These are phyloP conservation scores for Filobasidium floriforme DNA, from an alignment of 768 basidiomycete species.

Conservation along the genomic window DNA sequence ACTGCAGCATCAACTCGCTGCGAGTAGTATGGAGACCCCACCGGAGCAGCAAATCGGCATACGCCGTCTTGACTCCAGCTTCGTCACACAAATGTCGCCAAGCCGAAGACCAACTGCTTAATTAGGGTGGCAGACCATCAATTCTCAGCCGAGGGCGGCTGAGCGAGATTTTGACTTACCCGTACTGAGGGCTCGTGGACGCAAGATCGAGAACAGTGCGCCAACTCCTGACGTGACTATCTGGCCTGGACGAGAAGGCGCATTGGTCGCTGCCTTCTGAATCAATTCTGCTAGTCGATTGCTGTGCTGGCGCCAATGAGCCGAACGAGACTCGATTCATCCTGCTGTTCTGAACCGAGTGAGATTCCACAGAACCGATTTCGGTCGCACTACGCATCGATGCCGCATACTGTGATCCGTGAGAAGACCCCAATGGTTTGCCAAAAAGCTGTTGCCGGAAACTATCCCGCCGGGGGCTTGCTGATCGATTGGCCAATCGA, in stretches of 20 bases:
- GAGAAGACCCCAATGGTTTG: conserved; percentile 5
- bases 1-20: conserved; percentile 25
- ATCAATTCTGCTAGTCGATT: background rate
- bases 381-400: conserved; percentile 1
- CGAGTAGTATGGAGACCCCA: conserved; percentile 27
- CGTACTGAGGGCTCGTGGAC: too few relatives aligned
- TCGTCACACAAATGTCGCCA: conserved; percentile 23
- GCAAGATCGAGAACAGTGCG: too few relatives aligned
- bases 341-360: background rate
- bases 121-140: too few relatives aligned
- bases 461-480: conserved; percentile 19
- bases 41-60: conserved; percentile 39
- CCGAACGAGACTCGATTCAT: conserved; percentile 7
- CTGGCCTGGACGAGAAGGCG: too few relatives aligned
- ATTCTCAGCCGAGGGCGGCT: too few relatives aligned
- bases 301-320: conserved; percentile 1
- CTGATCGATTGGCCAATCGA: conserved; percentile 17
- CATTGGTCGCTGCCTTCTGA: background rate
- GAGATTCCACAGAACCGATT: background rate
- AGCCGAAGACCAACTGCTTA: conserved; percentile 5
- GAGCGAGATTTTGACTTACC: too few relatives aligned
- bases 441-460: conserved; percentile 12
- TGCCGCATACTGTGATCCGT: background rate
- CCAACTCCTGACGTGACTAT: too few relatives aligned
- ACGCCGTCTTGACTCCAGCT: conserved; percentile 11